A percentile compares a stretch with the other conserved stretches of the same genome.
These are phyloP conservation scores for Pontederia crassipes DNA, from an alignment of 176 grass and related monocot species.

Conservation along the genomic window DNA sequence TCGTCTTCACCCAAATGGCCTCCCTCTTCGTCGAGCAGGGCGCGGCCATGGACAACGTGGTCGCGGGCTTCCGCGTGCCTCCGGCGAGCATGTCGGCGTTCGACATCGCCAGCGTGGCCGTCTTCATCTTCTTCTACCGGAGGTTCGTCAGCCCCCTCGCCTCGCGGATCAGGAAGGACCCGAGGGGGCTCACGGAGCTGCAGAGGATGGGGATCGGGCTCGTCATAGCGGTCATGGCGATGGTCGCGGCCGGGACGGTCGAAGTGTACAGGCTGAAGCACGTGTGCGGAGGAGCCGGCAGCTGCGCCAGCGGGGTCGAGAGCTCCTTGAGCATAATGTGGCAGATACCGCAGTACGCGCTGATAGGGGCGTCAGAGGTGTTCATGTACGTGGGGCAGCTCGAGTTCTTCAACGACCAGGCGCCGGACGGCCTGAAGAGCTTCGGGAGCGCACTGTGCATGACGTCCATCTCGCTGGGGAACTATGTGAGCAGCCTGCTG, in stretches of 20 bases:
- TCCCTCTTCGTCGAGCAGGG: conserved; percentile 93
- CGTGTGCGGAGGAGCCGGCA: background rate
- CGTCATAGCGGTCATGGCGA: conserved; percentile 49
- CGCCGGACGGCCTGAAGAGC: conserved; percentile 83
- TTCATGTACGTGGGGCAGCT: conserved; percentile 98
- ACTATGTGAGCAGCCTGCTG: conserved; percentile 78
- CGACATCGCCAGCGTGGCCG: conserved; percentile 64
- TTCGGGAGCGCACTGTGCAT: conserved; percentile 94
- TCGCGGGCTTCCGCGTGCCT: conserved; percentile 45
- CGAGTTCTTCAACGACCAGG: conserved; percentile 84
- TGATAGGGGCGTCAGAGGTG: conserved; percentile 85
- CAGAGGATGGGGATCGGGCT: conserved; percentile 89
- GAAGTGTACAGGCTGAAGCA: conserved; percentile 52
- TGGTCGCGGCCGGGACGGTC: conserved; percentile 64
- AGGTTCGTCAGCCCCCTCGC: conserved; percentile 39
- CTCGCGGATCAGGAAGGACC: conserved; percentile 24
- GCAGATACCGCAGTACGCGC: conserved; percentile 79
- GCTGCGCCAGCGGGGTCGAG: conserved; percentile 5
- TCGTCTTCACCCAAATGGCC: conserved; percentile 93
- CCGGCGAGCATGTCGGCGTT: conserved; percentile 89
- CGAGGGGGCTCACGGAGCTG: conserved; percentile 41
- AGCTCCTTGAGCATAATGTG: conserved; percentile 76
- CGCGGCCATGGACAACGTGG: conserved; percentile 51
- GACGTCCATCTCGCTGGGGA: conserved; percentile 90
- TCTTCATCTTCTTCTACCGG: conserved; percentile 77